Evolutionary conservation across 1,284 basidiomycete genomes (phyloP).

Genomic region (Rhodofomes roseus): DNA sequence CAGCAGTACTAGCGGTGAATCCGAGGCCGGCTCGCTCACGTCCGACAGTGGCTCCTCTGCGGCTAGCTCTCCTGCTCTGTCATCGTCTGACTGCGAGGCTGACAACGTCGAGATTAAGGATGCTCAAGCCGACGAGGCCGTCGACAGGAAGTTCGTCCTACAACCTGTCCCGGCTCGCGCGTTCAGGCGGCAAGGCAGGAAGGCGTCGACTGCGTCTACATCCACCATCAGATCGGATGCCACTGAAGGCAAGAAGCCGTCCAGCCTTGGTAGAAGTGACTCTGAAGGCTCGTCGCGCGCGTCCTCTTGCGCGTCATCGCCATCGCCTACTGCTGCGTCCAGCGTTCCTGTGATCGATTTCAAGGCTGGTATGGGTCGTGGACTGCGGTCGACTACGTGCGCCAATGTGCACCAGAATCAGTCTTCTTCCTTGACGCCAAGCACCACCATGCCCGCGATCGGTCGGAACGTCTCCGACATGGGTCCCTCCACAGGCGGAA

Average conservation of each 20-base stretch:
- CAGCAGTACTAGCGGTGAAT: constrained; percentile 45
- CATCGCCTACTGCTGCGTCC: constrained; percentile 11
- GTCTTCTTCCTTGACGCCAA: constrained; percentile 27
- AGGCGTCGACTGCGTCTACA: constrained; percentile 31
- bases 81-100: constrained; percentile 45
- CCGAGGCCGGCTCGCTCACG: constrained; percentile 58
- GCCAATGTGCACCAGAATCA: constrained; percentile 12
- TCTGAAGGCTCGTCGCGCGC: not conserved
- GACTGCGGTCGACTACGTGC: constrained; percentile 10
- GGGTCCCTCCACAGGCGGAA: constrained; percentile 34
- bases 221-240: constrained; percentile 28
- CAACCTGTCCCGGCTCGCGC: constrained; percentile 41
- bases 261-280: constrained; percentile 6
- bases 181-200: constrained; percentile 37
- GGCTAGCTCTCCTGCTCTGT: constrained; percentile 21
- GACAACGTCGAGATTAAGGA: constrained; percentile 39
- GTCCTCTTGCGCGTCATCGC: constrained; percentile 9
- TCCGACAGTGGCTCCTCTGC: constrained; percentile 56
- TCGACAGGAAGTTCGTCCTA: constrained; percentile 35
- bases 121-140: constrained; percentile 18
- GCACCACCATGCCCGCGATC: constrained; percentile 42
- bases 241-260: constrained; percentile 18
- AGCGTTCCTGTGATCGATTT: constrained; percentile 4
- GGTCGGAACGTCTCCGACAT: constrained; percentile 21
- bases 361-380: constrained; percentile 12